A percentile compares a stretch with the other conserved stretches of the same genome.
Conservation (phyloP, 306 rosid genomes). For the Lathyrus tuberosus region DNA sequence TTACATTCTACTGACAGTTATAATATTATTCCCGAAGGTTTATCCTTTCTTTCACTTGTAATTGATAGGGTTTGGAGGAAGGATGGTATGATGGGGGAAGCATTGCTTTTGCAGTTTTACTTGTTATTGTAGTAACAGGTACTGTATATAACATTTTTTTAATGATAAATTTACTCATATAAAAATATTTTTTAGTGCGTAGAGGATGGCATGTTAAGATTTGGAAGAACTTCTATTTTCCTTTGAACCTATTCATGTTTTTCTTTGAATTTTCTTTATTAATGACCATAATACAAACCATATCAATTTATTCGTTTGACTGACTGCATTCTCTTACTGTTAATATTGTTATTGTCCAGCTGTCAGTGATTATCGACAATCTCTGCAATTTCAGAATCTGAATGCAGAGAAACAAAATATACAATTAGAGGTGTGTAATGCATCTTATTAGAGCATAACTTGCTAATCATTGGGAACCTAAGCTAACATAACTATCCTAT, state of each 20-base stretch:
- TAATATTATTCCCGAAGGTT: constrained; percentile 12
- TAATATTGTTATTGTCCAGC: constrained; percentile 56
- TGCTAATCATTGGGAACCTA: constrained; percentile 19
- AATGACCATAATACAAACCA: constrained; percentile 21
- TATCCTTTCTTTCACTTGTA: constrained; percentile 35
- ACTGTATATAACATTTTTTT: constrained; percentile 32
- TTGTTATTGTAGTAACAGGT: constrained; percentile 95
- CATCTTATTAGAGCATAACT: constrained; percentile 18
- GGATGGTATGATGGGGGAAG: constrained; percentile 99
- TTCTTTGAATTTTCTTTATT: constrained; percentile 13
- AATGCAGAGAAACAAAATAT: constrained; percentile 88
- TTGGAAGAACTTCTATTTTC: constrained; percentile 15
- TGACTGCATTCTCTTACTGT: constrained; percentile 31
- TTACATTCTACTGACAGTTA: constrained; percentile 14
- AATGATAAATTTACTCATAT: constrained; percentile 9
- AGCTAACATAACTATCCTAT: constrained; percentile 31
- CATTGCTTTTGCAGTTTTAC: constrained; percentile 83
- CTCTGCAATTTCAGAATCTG: constrained; percentile 92
- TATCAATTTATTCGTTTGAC: constrained; percentile 28
- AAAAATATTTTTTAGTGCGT: constrained; percentile 3
- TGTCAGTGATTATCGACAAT: constrained; percentile 90
- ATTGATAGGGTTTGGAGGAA: constrained; percentile 67
- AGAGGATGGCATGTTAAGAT: constrained; percentile 19
- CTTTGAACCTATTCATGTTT: constrained; percentile 11
- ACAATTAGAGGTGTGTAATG: constrained; percentile 76